Base-by-base conservation (phyloP, 176 grass and related monocot species). In the Themeda triandra region DNA sequence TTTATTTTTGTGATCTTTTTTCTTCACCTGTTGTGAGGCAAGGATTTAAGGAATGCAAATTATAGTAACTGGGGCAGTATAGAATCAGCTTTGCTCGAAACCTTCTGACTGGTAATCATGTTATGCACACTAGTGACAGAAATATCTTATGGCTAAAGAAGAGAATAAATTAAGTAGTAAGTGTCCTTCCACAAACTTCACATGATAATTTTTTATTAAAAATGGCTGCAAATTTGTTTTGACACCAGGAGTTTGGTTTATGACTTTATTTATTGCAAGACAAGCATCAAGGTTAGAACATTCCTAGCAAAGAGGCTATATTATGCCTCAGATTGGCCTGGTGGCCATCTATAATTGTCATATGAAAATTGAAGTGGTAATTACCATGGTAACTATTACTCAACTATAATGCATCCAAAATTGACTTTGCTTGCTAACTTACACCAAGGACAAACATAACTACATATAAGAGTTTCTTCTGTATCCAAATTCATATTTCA, bases 311-410 rank as follows among this genome's bases (percentile, higher is more conserved):
- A 29, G 30, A 29, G 66, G 25, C 35, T 82, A 44, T 10, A 41
- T 37, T 60, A 13, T 42, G 33, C 48, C 30, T 65, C 30, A 66
- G 32, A 51, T 13, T 71, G 39, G 2, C 48, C 33, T 53, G 41
- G 48, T 69, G 23, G 10, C 58, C 17, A 7, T 46, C 1, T 85
- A 21, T 44, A 13, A 36, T 63, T 84, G 31, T 13, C n/a, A 42
- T 69, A 25, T 78, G 8, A 84, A 66, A 35, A 17, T 71, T 46
- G 56, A 53, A 46, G 24, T 56, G 27, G 25, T 39, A 58, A 44
- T 84, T 72, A 14, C 49, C 51, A n/a, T 77, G 10, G 13, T 53
- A 31, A 73, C 51, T 89, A 41, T 85, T 77, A n/a, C 19, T 58
- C 8, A 70, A 37, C 17, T 69, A 69, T 27, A 31, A 74, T 17